phyloP scores from a whole-genome alignment of 371 early-diverging fungal species.

The Choanephora cucurbitarum region DNA sequence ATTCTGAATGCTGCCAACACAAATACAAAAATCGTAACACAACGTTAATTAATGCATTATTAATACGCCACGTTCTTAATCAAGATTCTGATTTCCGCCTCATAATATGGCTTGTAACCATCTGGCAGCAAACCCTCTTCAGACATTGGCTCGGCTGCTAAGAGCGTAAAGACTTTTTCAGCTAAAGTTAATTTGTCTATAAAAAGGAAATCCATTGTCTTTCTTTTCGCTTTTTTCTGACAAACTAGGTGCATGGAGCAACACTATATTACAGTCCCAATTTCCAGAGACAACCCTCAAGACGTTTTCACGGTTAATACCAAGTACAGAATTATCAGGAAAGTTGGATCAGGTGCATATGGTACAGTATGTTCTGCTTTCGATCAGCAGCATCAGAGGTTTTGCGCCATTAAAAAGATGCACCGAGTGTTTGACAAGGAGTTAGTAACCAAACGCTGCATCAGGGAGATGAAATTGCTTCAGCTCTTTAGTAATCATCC shows the following conservation, averaged over 20 bases:
- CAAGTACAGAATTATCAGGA: conserved; percentile 7
- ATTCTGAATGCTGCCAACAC: too few relatives aligned
- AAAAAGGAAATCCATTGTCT: conserved; percentile 2
- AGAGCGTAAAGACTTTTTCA: too few relatives aligned
- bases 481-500: conserved; percentile 68
- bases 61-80: not conserved
- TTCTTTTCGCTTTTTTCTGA: not conserved
- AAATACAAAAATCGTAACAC: not conserved
- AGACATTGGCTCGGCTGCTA: conserved; percentile 6
- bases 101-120: conserved; percentile 3
- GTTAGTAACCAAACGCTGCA: conserved; percentile 63
- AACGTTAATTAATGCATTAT: not conserved
- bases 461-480: conserved; percentile 72
- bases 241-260: not conserved
- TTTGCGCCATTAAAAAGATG: conserved; percentile 18
- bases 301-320: conserved; percentile 12
- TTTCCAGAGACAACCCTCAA: conserved; percentile 4
- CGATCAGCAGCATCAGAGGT: conserved; percentile 6
- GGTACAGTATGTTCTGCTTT: conserved; percentile 17
- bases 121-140: not conserved
- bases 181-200: too few relatives aligned
- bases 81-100: not conserved
- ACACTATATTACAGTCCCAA: conserved; percentile 10
- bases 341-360: conserved; percentile 13
- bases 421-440: conserved; percentile 55